Evolutionary conservation across 805 yeast species (phyloP), one percentile per base, ranked within the genome.

Genomic region (Priceomyces carsonii): DNA sequence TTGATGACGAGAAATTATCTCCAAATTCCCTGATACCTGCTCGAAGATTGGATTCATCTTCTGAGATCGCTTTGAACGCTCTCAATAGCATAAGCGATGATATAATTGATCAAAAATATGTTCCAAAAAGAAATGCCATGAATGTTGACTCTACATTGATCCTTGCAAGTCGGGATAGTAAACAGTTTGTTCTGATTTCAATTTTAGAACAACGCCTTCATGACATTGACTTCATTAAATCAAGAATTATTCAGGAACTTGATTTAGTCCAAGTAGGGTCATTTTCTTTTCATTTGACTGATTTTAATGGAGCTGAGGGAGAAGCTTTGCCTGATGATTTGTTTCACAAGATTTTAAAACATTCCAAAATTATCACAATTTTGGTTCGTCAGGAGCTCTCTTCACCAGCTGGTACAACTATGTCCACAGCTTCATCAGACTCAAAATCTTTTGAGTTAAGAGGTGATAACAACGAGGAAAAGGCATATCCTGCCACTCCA

Each of bases 91-190:
- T 42, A 69, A 12, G 71, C 63, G 29, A 50, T 53, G 19, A 66
- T 59, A 42, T 71, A 46, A 39, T 61, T 18, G 50, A 43, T 6
- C 28, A 35, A 4, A 36, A 38, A 18, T 43, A 32, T 36, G 38
- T 29, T 40, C 57, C 26, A 13, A 33, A 12, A 24, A 31, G 17
- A 14, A 13, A 18, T 15, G 31, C 22, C 14, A 26, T 34, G 15
- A 30, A 28, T 23, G 25, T 32, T 10, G 43, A 40, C 12, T 35
- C 33, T 10, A 52, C 35, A 26, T 67, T 59, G 42, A 60, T 86
- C 3, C 59, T 89, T 32, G 75, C 77, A 0, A 82, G 95, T 0
- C 57, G 60, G n/a, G 90, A 90, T 53, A 81, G 82, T 45, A 47
- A 46, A 10, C 60, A 57, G 9, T 90, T 77, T 52, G 58, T 61